These are phyloP conservation scores for Aureobasidium lini DNA, from an alignment of 2,329 filamentous ascomycete genomes.

Conservation along the genomic window DNA sequence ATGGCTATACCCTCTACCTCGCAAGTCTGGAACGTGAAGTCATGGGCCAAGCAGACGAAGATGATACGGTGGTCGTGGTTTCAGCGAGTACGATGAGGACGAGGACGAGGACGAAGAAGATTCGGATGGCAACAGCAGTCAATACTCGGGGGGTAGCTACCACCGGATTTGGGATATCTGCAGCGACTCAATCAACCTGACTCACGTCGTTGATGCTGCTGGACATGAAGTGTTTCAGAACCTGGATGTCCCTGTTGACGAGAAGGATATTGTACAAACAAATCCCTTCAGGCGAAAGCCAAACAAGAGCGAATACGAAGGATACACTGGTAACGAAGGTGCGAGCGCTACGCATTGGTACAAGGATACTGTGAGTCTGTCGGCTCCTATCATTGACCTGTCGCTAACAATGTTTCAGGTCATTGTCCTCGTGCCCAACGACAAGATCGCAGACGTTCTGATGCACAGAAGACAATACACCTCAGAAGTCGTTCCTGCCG, in stretches of 20 bases:
- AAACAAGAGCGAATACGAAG: constrained; percentile 24
- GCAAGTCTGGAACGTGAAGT: constrained; percentile 15
- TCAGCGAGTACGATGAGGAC: not conserved
- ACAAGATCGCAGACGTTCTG: not conserved
- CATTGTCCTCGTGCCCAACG: not conserved
- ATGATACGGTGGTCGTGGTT: not conserved
- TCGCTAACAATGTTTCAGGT: not conserved
- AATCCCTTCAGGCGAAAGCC: constrained; percentile 20
- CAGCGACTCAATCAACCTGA: constrained; percentile 13
- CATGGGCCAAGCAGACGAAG: constrained; percentile 4
- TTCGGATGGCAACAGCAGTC: constrained; percentile 10
- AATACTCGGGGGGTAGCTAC: not conserved
- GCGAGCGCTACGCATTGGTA: constrained; percentile 22
- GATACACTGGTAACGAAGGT: constrained; percentile 24
- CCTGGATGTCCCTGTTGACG: constrained; percentile 15
- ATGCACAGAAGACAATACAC: not conserved
- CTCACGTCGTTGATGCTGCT: constrained; percentile 15
- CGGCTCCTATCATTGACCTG: too few species aligned
- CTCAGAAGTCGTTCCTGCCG: too few species aligned
- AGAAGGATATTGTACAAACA: constrained; percentile 18
- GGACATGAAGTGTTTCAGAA: constrained; percentile 11
- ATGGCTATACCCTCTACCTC: constrained; percentile 20
- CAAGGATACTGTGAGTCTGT: constrained; percentile 20
- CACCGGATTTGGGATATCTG: constrained; percentile 11
- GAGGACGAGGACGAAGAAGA: constrained; percentile 15